Evolutionary conservation across 225 moss, liverwort and hornwort genomes (phyloP), one percentile per base, ranked within the genome.

Genomic region (Sphagnum contortum): DNA sequence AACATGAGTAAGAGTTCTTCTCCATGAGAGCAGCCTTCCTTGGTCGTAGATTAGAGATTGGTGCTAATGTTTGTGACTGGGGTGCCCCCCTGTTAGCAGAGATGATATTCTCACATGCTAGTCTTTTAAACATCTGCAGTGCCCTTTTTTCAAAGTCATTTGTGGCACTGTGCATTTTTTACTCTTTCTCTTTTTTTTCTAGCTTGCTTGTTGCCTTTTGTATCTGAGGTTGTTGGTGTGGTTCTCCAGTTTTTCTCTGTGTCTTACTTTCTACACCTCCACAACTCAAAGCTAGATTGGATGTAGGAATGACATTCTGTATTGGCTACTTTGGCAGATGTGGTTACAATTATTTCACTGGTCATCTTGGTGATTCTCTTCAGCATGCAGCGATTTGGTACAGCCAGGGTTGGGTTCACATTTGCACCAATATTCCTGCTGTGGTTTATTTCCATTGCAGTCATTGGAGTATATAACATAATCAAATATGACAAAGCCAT

Each of bases 351-450:
- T 45, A 77, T 94, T 70, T 79, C 94, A 6, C 63, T 91, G 73
- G 4, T 66, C 45, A 86, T 91, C 65, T 74, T 94, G 70, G 9
- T 91, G n/a, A 6, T 67, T 55, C 85, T 94, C 69, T 94, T 94
- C 76, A 91, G 89, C 70, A 53, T 89, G 77, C 94, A 94, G 70
- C 85, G 83, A 47, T 87, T 87, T 48, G 94, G 94, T 66, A 94
- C 89, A 63, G 77, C 71, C 2, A 74, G 59, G 65, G 83, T 94
- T 49, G 87, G 91, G 47, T 71, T 89, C 65, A 64, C 91, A 48
- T 91, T 94, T 58, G 91, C 94, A 68, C 94, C 94, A 45, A 65
- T 94, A 62, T 79, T 91, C 67, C 46, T 77, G 48, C 7, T 76
- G 48, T 94, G 94, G 94, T 91, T 94, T 69, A 0, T 89, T 47